Percentiles rank a stretch among this genome's conserved stretches.
phyloP scores from a whole-genome alignment of 331 rosid species.

The Pyracantha coccinea region DNA sequence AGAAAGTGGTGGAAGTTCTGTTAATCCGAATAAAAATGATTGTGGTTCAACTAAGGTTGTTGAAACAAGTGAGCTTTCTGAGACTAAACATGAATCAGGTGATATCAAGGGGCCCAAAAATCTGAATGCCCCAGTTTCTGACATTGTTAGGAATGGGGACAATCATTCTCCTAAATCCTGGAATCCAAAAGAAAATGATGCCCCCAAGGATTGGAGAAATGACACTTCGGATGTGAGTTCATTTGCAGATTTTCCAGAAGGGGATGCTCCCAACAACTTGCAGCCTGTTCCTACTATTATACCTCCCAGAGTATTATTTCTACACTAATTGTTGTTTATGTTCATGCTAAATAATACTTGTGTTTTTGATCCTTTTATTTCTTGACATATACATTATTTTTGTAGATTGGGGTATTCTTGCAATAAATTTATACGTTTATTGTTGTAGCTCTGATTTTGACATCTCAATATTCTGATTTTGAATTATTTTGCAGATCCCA shows the following conservation, averaged over 20 bases:
- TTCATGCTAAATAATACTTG: slow-evolving; percentile 6
- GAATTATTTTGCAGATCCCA: not conserved
- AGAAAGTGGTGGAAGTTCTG: slow-evolving; percentile 35
- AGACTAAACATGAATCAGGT: slow-evolving; percentile 19
- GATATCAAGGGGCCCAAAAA: slow-evolving; percentile 19
- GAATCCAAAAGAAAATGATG: slow-evolving; percentile 27
- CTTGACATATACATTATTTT: not conserved
- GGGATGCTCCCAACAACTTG: slow-evolving; percentile 26
- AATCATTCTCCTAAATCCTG: slow-evolving; percentile 24
- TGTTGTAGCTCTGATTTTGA: not conserved
- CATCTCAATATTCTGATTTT: not conserved
- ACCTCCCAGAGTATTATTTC: slow-evolving; percentile 24
- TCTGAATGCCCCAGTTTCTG: slow-evolving; percentile 29
- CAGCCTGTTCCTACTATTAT: slow-evolving; percentile 35
- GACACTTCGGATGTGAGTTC: slow-evolving; percentile 31
- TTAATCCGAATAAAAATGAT: slow-evolving; percentile 16
- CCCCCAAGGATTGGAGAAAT: slow-evolving; percentile 29
- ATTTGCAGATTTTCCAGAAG: slow-evolving; percentile 31
- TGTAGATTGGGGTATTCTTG: not conserved
- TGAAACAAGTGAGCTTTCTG: slow-evolving; percentile 20
- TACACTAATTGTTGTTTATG: slow-evolving; percentile 5
- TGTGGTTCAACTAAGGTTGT: slow-evolving; percentile 22
- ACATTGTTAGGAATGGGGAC: slow-evolving; percentile 20
- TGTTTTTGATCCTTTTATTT: slow-evolving; percentile 7
- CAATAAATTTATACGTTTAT: not conserved